These are phyloP conservation scores for Coleophoma crateriformis DNA, from an alignment of 2,329 filamentous ascomycete genomes.

Conservation along the genomic window DNA sequence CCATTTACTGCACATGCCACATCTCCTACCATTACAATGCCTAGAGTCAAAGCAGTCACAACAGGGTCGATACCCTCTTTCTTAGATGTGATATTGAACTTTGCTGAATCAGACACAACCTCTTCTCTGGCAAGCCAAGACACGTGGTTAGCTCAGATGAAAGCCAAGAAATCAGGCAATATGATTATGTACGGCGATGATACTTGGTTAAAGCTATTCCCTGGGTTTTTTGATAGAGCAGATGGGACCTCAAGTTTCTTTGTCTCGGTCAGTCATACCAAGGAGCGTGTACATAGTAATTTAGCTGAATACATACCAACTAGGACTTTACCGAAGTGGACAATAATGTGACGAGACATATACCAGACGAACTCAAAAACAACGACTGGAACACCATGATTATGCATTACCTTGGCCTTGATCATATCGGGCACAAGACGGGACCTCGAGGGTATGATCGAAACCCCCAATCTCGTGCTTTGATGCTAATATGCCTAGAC, in stretches of 20 bases:
- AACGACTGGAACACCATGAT: conserved; percentile 91
- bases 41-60: conserved; percentile 92
- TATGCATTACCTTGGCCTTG: conserved; percentile 89
- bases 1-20: conserved; percentile 94
- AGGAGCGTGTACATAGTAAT: conserved; percentile 16
- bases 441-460: conserved; percentile 67
- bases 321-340: conserved; percentile 98
- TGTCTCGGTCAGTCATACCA: conserved; percentile 67
- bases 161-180: conserved; percentile 63
- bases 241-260: conserved; percentile 98
- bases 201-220: conserved; percentile 97
- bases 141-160: conserved; percentile 94
- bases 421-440: conserved; percentile 96
- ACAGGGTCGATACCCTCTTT: conserved; percentile 98
- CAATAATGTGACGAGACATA: conserved; percentile 90
- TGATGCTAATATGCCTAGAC: conserved; percentile 39
- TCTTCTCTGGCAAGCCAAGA: conserved; percentile 86
- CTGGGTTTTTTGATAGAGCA: conserved; percentile 74
- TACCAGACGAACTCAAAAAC: conserved; percentile 67
- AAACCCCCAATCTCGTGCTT: background rate
- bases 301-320: conserved; percentile 19
- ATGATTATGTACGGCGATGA: conserved; percentile 96
- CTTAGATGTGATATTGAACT: conserved; percentile 92
- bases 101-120: conserved; percentile 88
- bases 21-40: conserved; percentile 98